Conservation (phyloP, 352 stramenopile species). For the Pythium sukuiense region DNA sequence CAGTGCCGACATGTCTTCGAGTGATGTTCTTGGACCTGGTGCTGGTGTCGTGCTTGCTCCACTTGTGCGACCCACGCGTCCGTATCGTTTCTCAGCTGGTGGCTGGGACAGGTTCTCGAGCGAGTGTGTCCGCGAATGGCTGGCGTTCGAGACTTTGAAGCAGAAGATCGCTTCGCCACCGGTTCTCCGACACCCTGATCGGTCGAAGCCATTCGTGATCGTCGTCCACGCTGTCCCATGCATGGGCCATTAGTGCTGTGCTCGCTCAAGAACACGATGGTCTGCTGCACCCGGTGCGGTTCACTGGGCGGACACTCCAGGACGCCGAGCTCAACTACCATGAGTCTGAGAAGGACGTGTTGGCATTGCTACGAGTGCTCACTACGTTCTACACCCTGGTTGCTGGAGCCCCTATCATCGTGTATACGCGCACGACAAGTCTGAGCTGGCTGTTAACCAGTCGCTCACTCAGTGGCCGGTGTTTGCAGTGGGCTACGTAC, state of each 20-base stretch:
- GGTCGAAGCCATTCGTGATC: slow-evolving; percentile 21
- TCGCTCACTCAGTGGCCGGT: slow-evolving; percentile 13
- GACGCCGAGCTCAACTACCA: slow-evolving; percentile 24
- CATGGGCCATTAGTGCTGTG: slow-evolving; percentile 29
- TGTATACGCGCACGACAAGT: slow-evolving; percentile 18
- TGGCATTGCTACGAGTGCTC: slow-evolving; percentile 14
- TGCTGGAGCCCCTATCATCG: slow-evolving; percentile 4
- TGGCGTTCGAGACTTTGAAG: slow-evolving; percentile 33
- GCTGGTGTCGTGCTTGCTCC: too few relatives aligned
- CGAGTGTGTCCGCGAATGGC: too few relatives aligned
- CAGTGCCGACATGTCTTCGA: too few relatives aligned
- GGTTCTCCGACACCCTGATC: slow-evolving; percentile 20
- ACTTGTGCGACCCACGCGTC: too few relatives aligned
- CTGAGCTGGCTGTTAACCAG: slow-evolving; percentile 23
- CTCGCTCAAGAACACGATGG: slow-evolving; percentile 34
- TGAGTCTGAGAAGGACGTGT: slow-evolving; percentile 23
- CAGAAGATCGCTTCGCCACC: slow-evolving; percentile 20
- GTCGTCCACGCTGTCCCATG: slow-evolving; percentile 26
- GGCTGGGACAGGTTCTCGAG: too few relatives aligned
- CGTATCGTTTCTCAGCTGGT: too few relatives aligned
- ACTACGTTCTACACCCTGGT: slow-evolving; percentile 11
- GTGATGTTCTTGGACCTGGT: too few relatives aligned
- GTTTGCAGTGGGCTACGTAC: slow-evolving; percentile 20
- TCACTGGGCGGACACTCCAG: slow-evolving; percentile 19
- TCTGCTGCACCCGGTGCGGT: slow-evolving; percentile 24